These are phyloP conservation scores for Aquilaria yunnanensis DNA, from an alignment of 345 rosid species.

Conservation along the genomic window DNA sequence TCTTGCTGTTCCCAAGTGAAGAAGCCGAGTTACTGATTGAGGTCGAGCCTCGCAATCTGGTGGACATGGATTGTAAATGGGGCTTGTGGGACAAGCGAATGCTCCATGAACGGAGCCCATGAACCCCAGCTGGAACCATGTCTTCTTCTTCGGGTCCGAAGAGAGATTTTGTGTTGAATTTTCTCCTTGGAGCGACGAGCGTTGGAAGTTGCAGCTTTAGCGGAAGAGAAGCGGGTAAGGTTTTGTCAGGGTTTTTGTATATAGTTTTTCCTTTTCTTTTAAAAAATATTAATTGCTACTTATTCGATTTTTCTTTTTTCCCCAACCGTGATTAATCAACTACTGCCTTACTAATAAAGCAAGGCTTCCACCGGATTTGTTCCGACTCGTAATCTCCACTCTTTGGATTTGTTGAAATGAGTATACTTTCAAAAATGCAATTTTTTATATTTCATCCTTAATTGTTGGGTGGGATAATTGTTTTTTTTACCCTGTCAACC, in stretches of 20 bases:
- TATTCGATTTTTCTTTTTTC: too few relatives aligned
- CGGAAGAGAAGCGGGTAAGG: neutral
- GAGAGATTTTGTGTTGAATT: neutral
- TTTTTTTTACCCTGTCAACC: too few relatives aligned
- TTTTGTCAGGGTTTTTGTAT: conserved; percentile 10
- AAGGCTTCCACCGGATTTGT: too few relatives aligned
- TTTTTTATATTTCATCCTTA: too few relatives aligned
- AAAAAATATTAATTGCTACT: too few relatives aligned
- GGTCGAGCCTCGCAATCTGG: conserved; percentile 28
- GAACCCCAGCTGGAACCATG: conserved; percentile 40
- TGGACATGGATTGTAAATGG: conserved; percentile 15
- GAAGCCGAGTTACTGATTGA: conserved; percentile 29
- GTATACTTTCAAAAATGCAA: too few relatives aligned
- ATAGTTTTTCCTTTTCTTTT: too few relatives aligned
- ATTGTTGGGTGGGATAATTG: too few relatives aligned
- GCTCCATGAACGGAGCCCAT: conserved; percentile 34
- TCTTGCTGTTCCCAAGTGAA: conserved; percentile 16
- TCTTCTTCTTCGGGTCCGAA: neutral
- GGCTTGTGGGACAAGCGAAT: conserved; percentile 33
- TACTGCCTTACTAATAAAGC: too few relatives aligned
- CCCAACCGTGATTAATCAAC: too few relatives aligned
- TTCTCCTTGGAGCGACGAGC: neutral
- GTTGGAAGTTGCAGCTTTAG: neutral
- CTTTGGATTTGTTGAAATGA: too few relatives aligned
- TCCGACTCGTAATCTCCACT: too few relatives aligned